Conservation (phyloP, 441 rosid species). For the Breynia disticha region DNA sequence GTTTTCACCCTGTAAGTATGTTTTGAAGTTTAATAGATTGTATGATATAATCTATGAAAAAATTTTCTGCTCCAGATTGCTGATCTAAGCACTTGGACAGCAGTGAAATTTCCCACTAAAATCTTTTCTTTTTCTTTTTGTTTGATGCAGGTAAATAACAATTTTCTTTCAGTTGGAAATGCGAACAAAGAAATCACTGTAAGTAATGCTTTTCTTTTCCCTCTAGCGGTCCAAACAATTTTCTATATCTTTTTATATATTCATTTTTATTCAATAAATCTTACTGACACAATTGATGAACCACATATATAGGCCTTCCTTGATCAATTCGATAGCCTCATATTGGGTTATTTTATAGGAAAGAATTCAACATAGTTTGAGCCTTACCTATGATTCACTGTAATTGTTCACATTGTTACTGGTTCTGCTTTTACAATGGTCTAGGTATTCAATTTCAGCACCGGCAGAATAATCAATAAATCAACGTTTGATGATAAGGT, state of each 20-base stretch:
- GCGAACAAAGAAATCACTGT: conserved; percentile 86
- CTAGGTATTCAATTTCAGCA: conserved; percentile 93
- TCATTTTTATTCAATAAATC: too few species aligned
- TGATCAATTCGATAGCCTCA: not conserved
- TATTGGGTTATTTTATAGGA: not conserved
- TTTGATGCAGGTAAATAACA: conserved; percentile 78
- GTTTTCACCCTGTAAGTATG: conserved; percentile 85
- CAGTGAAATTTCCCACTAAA: not conserved
- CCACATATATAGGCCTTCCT: not conserved
- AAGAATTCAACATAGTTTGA: not conserved
- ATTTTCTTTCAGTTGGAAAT: conserved; percentile 87
- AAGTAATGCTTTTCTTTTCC: conserved; percentile 23
- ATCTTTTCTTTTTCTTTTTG: conserved; percentile 17
- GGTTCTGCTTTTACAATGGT: not conserved
- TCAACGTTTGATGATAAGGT: conserved; percentile 45
- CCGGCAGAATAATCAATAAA: conserved; percentile 72
- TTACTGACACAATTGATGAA: too few species aligned
- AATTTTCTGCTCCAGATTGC: not conserved
- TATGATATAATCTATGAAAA: not conserved
- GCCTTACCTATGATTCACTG: not conserved
- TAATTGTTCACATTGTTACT: not conserved
- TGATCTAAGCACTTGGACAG: not conserved
- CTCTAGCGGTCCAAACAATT: not conserved
- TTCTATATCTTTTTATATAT: not conserved
- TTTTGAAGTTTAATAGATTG: not conserved